Evolutionary conservation across 2,329 filamentous ascomycete species (phyloP), one percentile per base, ranked within the genome.

Genomic region (Lecanicillium sp.): DNA sequence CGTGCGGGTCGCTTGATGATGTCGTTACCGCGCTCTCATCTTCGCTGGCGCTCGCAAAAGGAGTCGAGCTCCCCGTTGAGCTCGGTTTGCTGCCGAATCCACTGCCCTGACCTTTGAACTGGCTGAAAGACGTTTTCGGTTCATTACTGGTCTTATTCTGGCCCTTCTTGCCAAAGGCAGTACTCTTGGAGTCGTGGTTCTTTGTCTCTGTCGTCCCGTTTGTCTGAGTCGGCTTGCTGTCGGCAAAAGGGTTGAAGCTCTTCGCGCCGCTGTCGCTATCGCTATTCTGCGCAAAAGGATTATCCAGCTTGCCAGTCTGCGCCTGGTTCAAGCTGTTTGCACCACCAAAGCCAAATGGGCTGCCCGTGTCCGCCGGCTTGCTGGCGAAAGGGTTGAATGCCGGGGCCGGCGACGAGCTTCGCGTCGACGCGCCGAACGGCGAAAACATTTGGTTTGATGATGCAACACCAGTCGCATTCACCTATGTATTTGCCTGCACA

Each of bases 391-490:
- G 58, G 44, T 60, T 63, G 43, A 50, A 48, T 16, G 22, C 22
- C 22, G 31, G 20, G 41, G 51, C 53, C 42, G 56, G 50, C 51
- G 59, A 52, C 46, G 54, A 49, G 48, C 50, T 53, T 47, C 53
- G 50, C 55, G 58, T 55, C 49, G 57, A 51, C 48, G 57, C 55
- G 47, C 54, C 51, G 43, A 61, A 55, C 39, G 56, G 46, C 42
- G 60, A 57, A 53, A 59, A 57, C 60, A 64, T 64, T 50, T 55
- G 52, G 50, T 46, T 54, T 49, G 59, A 60, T 56, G 59, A 59
- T 59, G 60, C 61, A 61, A 62, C 59, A 43, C 44, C 45, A 48
- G 59, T 62, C 57, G 59, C 61, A 58, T 51, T 56, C 59, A 62
- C 53, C 57, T 49, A 48, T 41, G 44, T 40, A 46, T 43, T 52